These are phyloP conservation scores for Malus orientalis DNA, from an alignment of 306 rosid genomes.

Conservation along the genomic window DNA sequence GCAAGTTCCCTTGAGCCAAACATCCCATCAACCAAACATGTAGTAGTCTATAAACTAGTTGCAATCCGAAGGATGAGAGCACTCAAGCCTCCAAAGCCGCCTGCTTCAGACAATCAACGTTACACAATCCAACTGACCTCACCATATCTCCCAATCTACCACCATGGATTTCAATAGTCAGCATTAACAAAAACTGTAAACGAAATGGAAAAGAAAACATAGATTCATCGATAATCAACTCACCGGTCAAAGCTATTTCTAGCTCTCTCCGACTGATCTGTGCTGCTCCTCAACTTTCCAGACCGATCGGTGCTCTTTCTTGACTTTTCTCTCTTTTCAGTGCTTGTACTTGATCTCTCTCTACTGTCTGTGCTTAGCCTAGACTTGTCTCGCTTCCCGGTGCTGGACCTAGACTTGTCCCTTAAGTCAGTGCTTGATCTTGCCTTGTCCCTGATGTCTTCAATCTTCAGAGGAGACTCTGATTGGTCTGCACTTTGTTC, in stretches of 20 bases:
- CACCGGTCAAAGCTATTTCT: conserved; percentile 67
- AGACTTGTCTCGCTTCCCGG: conserved; percentile 34
- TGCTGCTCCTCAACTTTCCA: conserved; percentile 41
- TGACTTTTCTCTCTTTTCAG: conserved; percentile 37
- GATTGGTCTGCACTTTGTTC: conserved; percentile 7
- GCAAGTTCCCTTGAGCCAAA: conserved; percentile 2
- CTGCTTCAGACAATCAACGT: conserved; percentile 54
- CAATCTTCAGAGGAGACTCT: conserved; percentile 5
- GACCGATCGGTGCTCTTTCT: conserved; percentile 41
- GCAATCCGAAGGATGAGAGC: conserved; percentile 7
- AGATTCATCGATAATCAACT: not conserved
- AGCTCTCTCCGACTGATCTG: conserved; percentile 52
- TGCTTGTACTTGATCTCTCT: conserved; percentile 46
- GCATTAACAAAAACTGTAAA: not conserved
- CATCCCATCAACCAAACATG: conserved; percentile 18
- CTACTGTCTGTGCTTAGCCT: conserved; percentile 37
- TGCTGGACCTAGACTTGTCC: conserved; percentile 36
- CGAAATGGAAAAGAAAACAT: not conserved
- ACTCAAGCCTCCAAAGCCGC: conserved; percentile 43
- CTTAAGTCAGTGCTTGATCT: conserved; percentile 31
- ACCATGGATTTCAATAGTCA: conserved; percentile 6
- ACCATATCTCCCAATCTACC: conserved; percentile 66
- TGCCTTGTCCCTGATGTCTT: conserved; percentile 25
- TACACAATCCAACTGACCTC: conserved; percentile 64
- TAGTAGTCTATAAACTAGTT: conserved; percentile 9